phyloP scores from a whole-genome alignment of 345 rosid genomes.

The Heritiera littoralis region DNA sequence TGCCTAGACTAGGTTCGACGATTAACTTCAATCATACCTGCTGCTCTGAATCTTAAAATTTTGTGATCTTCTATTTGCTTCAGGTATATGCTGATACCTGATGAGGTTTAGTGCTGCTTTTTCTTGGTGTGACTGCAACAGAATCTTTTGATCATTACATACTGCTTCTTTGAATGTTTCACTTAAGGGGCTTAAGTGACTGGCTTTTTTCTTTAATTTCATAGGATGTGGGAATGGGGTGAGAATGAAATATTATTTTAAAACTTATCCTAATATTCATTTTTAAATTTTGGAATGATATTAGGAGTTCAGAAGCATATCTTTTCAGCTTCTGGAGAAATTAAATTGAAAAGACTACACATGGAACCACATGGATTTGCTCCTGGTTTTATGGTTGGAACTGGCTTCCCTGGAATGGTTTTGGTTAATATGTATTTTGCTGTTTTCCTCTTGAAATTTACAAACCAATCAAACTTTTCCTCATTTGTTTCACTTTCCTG shows the following conservation, averaged over 20 bases:
- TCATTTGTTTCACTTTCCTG: not conserved
- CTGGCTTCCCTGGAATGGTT: not conserved
- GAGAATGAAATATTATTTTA: not conserved
- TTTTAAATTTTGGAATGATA: too few species aligned
- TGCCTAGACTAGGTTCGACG: not conserved
- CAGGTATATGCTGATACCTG: not conserved
- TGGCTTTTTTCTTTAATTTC: not conserved
- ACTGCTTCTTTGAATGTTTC: not conserved
- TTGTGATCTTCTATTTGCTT: not conserved
- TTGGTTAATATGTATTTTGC: not conserved
- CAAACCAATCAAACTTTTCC: not conserved
- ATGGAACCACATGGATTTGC: not conserved
- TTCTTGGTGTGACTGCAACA: not conserved
- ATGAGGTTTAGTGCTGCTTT: not conserved
- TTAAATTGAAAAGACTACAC: not conserved
- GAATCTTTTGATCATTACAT: not conserved
- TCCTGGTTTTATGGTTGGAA: not conserved
- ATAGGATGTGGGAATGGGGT: not conserved
- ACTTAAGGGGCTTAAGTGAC: not conserved
- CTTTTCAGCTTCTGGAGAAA: too few species aligned
- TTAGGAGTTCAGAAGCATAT: too few species aligned
- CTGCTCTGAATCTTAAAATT: not conserved
- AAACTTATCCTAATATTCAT: too few species aligned
- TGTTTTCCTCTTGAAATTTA: conserved; percentile 7
- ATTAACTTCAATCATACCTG: not conserved